phyloP scores from a whole-genome alignment of 352 stramenopile genomes.

The Discostella stelligera region DNA sequence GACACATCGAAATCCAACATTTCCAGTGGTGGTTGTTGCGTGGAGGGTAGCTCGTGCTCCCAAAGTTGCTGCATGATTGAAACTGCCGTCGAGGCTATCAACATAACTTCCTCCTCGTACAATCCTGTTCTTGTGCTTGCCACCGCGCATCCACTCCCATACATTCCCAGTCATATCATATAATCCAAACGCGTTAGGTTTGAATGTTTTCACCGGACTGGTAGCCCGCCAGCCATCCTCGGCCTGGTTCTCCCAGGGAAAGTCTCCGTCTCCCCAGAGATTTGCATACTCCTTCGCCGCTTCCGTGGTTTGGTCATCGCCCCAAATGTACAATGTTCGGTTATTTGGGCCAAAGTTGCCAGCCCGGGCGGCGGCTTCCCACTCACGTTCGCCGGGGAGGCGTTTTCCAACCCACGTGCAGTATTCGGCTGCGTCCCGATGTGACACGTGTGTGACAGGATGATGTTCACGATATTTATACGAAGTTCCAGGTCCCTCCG shows the following conservation, averaged over 20 bases:
- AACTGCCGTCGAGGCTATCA: slow-evolving; percentile 73
- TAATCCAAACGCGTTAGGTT: slow-evolving; percentile 78
- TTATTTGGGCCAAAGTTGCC: slow-evolving; percentile 68
- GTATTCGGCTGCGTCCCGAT: slow-evolving; percentile 82
- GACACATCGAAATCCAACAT: slow-evolving; percentile 80
- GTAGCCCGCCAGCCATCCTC: slow-evolving; percentile 80
- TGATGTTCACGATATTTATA: slow-evolving; percentile 82
- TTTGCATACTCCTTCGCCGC: slow-evolving; percentile 65
- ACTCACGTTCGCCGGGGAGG: slow-evolving; percentile 82
- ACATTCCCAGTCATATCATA: slow-evolving; percentile 85
- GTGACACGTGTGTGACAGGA: slow-evolving; percentile 80
- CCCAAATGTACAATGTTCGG: slow-evolving; percentile 78
- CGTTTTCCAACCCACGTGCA: slow-evolving; percentile 81
- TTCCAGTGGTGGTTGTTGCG: slow-evolving; percentile 75
- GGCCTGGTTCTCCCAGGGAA: slow-evolving; percentile 79
- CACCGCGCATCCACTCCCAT: slow-evolving; percentile 83
- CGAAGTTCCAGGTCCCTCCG: slow-evolving; percentile 69
- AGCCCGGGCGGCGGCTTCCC: slow-evolving; percentile 78
- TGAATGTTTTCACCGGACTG: slow-evolving; percentile 78
- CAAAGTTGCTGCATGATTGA: slow-evolving; percentile 79
- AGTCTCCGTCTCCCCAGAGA: slow-evolving; percentile 76
- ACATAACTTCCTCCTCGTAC: slow-evolving; percentile 77
- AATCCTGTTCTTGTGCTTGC: slow-evolving; percentile 75
- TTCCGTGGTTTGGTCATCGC: slow-evolving; percentile 60
- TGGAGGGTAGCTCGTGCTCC: slow-evolving; percentile 70